Evolutionary conservation across 2,329 filamentous ascomycete genomes (phyloP), one percentile per base, ranked within the genome.

Genomic region (Aspergillus pseudonomiae): DNA sequence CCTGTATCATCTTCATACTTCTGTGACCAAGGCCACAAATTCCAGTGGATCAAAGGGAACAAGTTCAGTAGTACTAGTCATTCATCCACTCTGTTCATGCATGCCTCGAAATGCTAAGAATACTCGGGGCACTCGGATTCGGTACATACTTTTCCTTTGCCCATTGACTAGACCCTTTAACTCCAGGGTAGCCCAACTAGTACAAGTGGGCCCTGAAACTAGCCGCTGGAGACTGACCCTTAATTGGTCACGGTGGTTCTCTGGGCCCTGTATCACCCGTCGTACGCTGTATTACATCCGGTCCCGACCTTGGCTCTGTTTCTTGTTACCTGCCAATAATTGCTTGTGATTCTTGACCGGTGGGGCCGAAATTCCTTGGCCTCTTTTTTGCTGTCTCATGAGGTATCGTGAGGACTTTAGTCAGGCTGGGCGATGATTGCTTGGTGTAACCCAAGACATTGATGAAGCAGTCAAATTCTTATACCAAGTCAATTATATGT

Each of bases 271-370:
- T 55, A 32, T 9, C 30, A 19, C 12, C 12, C 14, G 45, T 64
- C 58, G 56, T 60, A 54, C 57, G 39, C 6, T 45, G 45, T 46
- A 45, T 39, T 52, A 59, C 14, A 36, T 19, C 11, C 24, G 24
- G n/a, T 54, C 30, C 32, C n/a, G 34, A 14, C 19, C 56, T 62
- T 64, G 56, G 59, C 45, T 48, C 26, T 50, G 36, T 43, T 21
- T 59, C 46, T 64, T 66, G 43, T 60, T 54, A 50, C 62, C 56
- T 64, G 62, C 64, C 62, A 66, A 66, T 66, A 62, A 66, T 66
- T 62, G 64, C 64, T 66, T 66, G 57, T 64, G 14, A 57, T 53
- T 63, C 52, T 60, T 65, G 60, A 34, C 19, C 3, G 43, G 61
- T 63, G 61, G 61, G 32, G 21, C 57, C 26, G 21, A 53, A 43